Evolutionary conservation across 2,329 filamentous ascomycete genomes (phyloP).

Genomic region (Whalleya microplaca): DNA sequence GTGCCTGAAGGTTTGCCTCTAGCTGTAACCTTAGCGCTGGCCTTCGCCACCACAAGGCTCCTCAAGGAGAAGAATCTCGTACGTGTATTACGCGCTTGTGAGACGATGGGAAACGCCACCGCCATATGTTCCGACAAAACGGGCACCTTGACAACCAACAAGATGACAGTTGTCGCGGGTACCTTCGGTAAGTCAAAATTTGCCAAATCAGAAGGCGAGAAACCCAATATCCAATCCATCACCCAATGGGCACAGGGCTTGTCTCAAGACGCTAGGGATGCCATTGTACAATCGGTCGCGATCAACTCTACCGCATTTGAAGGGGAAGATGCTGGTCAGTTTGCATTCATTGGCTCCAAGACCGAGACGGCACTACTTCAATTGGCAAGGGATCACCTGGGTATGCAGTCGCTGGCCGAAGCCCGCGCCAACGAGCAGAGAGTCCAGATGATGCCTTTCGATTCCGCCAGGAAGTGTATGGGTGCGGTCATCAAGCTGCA

Average conservation of each 20-base stretch:
- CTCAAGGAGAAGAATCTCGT: conserved; percentile 72
- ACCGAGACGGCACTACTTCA: conserved; percentile 59
- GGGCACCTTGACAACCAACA: conserved; percentile 74
- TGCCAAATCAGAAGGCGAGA: conserved; percentile 30
- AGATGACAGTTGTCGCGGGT: conserved; percentile 77
- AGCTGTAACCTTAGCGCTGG: conserved; percentile 69
- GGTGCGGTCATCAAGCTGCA: conserved; percentile 56
- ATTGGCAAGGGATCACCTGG: conserved; percentile 54
- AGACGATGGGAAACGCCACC: conserved; percentile 73
- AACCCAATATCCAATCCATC: conserved; percentile 23
- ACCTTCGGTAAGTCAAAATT: conserved; percentile 57
- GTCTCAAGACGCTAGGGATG: conserved; percentile 35
- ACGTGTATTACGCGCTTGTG: conserved; percentile 68
- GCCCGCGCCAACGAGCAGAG: conserved; percentile 50
- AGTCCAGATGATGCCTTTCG: conserved; percentile 57
- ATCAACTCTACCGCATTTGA: conserved; percentile 65
- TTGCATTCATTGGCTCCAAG: conserved; percentile 58
- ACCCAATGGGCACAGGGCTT: conserved; percentile 38
- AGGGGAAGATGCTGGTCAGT: conserved; percentile 48
- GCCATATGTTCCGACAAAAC: conserved; percentile 84
- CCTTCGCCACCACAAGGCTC: conserved; percentile 70
- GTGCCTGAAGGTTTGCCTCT: conserved; percentile 69
- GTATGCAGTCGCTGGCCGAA: conserved; percentile 51
- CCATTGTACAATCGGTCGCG: conserved; percentile 48
- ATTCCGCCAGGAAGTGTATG: conserved; percentile 61